Percentiles rank a stretch among this genome's conserved stretches.
These are phyloP conservation scores for Talaromyces sp. DNA, from an alignment of 2,329 filamentous ascomycete genomes.

Conservation along the genomic window DNA sequence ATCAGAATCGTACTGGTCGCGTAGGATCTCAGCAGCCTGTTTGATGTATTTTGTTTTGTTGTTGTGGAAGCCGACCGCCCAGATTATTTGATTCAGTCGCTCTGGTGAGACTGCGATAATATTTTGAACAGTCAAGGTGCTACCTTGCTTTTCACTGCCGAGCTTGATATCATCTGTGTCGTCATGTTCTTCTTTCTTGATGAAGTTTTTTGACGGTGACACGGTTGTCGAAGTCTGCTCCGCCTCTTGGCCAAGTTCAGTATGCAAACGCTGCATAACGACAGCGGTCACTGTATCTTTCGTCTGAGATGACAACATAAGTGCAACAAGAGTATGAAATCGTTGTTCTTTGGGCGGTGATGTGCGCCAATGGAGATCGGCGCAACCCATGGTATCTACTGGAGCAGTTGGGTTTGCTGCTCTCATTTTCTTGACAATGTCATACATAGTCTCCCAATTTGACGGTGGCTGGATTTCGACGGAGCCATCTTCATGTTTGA, in stretches of 20 bases:
- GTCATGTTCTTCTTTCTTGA: conserved; percentile 24
- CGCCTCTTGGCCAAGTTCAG: conserved; percentile 55
- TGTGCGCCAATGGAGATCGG: conserved; percentile 43
- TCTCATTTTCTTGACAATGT: conserved; percentile 72
- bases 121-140: conserved; percentile 68
- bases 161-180: background rate
- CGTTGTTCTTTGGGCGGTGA: conserved; percentile 57
- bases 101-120: conserved; percentile 68
- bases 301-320: conserved; percentile 91
- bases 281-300: conserved; percentile 87
- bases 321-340: conserved; percentile 79
- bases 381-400: conserved; percentile 97
- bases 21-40: conserved; percentile 67
- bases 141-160: conserved; percentile 30
- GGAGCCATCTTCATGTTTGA: conserved; percentile 36
- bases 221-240: background rate
- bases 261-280: conserved; percentile 75
- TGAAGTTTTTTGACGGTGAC: conserved; percentile 19
- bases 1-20: conserved; percentile 67
- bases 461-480: conserved; percentile 58
- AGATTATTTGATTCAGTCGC: conserved; percentile 69
- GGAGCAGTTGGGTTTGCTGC: conserved; percentile 66
- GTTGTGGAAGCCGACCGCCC: conserved; percentile 88
- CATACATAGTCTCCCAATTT: conserved; percentile 82
- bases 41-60: conserved; percentile 88